Evolutionary conservation across 768 basidiomycete species (phyloP), one percentile per base, ranked within the genome.

Genomic region (Crepidotus variabilis): DNA sequence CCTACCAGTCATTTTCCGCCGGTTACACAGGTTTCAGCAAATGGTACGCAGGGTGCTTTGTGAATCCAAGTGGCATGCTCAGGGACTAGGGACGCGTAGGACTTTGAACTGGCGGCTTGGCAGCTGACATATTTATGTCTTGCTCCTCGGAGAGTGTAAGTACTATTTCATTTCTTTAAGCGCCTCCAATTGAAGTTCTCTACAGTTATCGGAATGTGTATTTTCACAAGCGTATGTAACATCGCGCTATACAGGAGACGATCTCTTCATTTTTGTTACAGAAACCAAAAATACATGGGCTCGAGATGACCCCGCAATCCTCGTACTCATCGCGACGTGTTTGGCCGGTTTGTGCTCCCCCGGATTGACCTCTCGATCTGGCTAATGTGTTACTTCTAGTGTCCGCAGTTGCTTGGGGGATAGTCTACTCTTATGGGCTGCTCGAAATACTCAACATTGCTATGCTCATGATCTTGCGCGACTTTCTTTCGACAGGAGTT

Each of bases 241-340:
- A 47, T 24, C 32, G 8, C 1, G 39, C 13, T 56, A 16, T 10
- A 46, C 43, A 57, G 14, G 8, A 28, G 28, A 28, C 55, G 22
- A 35, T 52, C 58, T 34, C 24, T 45, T 28, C 5, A 50, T 39
- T 45, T 46, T 51, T 9, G 36, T 32, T 43, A 14, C 72, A 91
- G 94, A 98, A 78, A 98, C 95, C 18, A 98, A 97, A 79, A 97
- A 98, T 69, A 93, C 90, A 14, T 98, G 95, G 95, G 94, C 95
- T 18, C 79, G 96, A 69, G 96, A 98, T 71, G 96, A 98, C 67
- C 96, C 96, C 20, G 96, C 96, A 23, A 94, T 97, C 60, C 80
- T 98, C 23, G 80, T 98, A 24, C 82, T 98, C 50, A 86, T 98
- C 46, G 81, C 83, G 50, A 88, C 82, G 46, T 93, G 87, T 69